phyloP scores from a whole-genome alignment of 1,284 basidiomycete species.

The Rhodotorula sp. region DNA sequence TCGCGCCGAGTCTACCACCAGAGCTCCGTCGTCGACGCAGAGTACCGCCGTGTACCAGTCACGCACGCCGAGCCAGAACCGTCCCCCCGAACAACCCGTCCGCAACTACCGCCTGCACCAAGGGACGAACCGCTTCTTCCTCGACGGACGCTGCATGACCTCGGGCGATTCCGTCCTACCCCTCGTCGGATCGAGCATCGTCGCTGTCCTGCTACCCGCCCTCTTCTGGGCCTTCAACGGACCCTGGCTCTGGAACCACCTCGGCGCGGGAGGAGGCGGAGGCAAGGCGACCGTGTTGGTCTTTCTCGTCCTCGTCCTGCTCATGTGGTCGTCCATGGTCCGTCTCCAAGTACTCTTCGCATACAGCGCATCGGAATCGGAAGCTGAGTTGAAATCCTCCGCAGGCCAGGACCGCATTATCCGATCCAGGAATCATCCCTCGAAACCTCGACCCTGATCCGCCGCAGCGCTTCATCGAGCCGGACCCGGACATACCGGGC shows the following conservation, averaged over 20 bases:
- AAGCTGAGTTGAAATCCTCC: background rate
- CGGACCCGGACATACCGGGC: constrained; percentile 54
- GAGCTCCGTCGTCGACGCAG: no score
- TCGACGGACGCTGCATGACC: constrained; percentile 67
- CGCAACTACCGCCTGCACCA: constrained; percentile 28
- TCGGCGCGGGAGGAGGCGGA: constrained; percentile 64
- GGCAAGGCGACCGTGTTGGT: constrained; percentile 76
- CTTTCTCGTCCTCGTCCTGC: constrained; percentile 44
- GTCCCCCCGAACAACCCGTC: background rate
- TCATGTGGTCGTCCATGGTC: constrained; percentile 66
- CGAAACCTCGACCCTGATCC: constrained; percentile 75
- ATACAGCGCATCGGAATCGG: background rate
- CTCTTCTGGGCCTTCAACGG: constrained; percentile 65
- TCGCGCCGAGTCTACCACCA: no score
- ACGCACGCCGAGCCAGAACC: no score
- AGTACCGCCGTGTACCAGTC: no score
- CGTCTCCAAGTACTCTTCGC: background rate
- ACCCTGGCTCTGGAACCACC: constrained; percentile 72
- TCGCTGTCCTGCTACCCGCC: constrained; percentile 49
- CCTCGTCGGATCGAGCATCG: constrained; percentile 63
- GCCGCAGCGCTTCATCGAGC: constrained; percentile 72
- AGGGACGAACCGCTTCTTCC: constrained; percentile 51
- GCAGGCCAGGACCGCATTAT: constrained; percentile 57
- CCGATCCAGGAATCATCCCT: constrained; percentile 87
- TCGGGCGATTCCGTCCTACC: constrained; percentile 82